Percentiles rank a stretch among this genome's conserved stretches.
Evolutionary conservation across 257 asterid genomes (phyloP).

Genomic region (Gentiana straminea): DNA sequence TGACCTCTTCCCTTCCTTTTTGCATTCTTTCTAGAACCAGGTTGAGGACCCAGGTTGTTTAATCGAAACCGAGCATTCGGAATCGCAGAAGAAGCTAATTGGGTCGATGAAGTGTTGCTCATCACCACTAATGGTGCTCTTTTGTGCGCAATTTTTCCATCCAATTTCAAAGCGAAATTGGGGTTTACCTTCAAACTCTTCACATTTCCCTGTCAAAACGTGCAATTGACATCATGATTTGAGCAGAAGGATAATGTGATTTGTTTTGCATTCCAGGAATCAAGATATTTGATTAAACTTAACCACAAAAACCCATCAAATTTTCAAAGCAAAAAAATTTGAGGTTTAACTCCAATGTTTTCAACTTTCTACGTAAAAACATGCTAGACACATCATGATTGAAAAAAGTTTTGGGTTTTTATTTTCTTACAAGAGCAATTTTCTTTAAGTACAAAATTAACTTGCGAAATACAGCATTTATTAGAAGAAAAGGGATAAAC

Average conservation of each 20-base stretch:
- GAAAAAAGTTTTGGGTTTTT: too few species aligned
- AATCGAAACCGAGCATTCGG: conserved; percentile 49
- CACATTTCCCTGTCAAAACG: conserved; percentile 42
- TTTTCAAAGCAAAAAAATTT: too few species aligned
- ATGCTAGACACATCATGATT: too few species aligned
- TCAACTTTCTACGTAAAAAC: too few species aligned
- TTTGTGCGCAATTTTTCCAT: conserved; percentile 24
- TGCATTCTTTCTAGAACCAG: conserved; percentile 47
- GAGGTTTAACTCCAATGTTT: neutral
- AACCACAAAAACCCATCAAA: neutral
- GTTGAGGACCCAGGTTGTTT: conserved; percentile 88
- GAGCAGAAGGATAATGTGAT: conserved; percentile 2
- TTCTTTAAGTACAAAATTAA: too few species aligned
- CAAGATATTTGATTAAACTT: neutral
- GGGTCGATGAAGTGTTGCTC: conserved; percentile 12
- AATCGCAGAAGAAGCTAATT: conserved; percentile 6
- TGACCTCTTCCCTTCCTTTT: conserved; percentile 97
- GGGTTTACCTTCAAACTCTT: conserved; percentile 35
- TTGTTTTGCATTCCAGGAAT: neutral
- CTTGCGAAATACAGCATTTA: too few species aligned
- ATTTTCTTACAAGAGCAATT: too few species aligned
- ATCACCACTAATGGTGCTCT: conserved; percentile 22
- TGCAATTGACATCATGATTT: neutral
- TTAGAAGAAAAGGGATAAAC: neutral
- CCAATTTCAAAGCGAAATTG: conserved; percentile 18